A percentile compares a stretch with the other conserved stretches of the same genome.
Evolutionary conservation across 2,329 filamentous ascomycete species (phyloP).

Genomic region (Lachnellula occidentalis): DNA sequence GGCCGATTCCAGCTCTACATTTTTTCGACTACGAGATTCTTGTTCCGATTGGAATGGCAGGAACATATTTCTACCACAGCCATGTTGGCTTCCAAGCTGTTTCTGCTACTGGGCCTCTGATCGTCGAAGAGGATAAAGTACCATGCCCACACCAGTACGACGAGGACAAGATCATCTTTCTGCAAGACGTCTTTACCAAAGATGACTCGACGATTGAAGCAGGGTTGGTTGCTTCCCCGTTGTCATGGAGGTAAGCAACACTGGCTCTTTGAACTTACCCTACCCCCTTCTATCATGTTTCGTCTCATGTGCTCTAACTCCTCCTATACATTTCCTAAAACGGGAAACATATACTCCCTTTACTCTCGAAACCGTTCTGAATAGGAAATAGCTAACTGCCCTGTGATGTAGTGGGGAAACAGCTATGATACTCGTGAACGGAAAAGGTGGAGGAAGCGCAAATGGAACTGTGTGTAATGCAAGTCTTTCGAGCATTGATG

Average conservation of each 20-base stretch:
- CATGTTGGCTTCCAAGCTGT: slow-evolving; percentile 49
- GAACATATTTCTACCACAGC: slow-evolving; percentile 53
- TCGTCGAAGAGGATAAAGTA: slow-evolving; percentile 36
- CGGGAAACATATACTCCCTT: no score
- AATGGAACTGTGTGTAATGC: slow-evolving; percentile 31
- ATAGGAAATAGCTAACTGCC: no score
- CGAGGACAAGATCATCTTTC: slow-evolving; percentile 50
- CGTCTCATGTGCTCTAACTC: no score
- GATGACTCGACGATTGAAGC: slow-evolving; percentile 46
- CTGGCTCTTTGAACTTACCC: no score
- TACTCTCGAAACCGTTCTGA: no score
- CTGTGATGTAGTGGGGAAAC: slow-evolving; percentile 58
- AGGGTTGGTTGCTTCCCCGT: slow-evolving; percentile 43
- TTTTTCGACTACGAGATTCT: slow-evolving; percentile 53
- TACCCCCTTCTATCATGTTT: no score
- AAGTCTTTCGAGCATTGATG: slow-evolving; percentile 45
- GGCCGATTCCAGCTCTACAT: slow-evolving; percentile 46
- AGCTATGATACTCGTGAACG: slow-evolving; percentile 52
- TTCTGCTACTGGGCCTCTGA: slow-evolving; percentile 43
- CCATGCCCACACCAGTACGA: slow-evolving; percentile 52
- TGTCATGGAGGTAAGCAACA: no score
- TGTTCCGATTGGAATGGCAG: slow-evolving; percentile 39
- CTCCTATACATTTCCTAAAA: no score
- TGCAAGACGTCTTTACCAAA: slow-evolving; percentile 53
- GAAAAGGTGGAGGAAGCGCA: slow-evolving; percentile 41